phyloP scores from a whole-genome alignment of 768 basidiomycete genomes.

The Collybia mongolica region DNA sequence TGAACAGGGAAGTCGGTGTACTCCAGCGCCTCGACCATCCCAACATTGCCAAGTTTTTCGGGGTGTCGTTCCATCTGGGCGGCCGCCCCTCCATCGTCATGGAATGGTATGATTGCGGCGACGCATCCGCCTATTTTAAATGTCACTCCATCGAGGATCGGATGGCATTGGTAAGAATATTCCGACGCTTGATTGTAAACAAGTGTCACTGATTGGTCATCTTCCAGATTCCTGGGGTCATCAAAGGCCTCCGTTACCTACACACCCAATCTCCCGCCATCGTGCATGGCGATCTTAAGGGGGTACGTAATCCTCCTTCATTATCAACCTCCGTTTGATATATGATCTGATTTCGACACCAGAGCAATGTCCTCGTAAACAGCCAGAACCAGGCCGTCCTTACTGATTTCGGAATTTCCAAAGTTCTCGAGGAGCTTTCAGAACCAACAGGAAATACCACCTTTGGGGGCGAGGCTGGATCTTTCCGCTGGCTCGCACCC shows the following conservation, averaged over 20 bases:
- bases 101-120: constrained; percentile 49
- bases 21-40: constrained; percentile 48
- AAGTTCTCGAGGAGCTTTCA: constrained; percentile 26
- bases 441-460: constrained; percentile 24
- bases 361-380: constrained; percentile 48
- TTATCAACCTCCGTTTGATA: not conserved
- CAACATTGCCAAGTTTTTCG: constrained; percentile 45
- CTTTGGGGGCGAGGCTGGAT: constrained; percentile 22
- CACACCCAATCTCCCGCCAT: constrained; percentile 39
- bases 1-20: constrained; percentile 44
- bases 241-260: constrained; percentile 39
- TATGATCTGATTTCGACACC: not conserved
- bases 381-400: constrained; percentile 36
- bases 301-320: constrained; percentile 14
- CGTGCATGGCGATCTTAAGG: constrained; percentile 27
- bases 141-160: constrained; percentile 22
- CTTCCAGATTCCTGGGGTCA: constrained; percentile 38
- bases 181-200: not conserved
- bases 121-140: constrained; percentile 36
- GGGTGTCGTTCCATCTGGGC: constrained; percentile 36
- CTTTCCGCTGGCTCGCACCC: constrained; percentile 31
- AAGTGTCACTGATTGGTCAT: not conserved
- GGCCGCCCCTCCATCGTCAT: constrained; percentile 37
- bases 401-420: constrained; percentile 44
- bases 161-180: constrained; percentile 36